These are phyloP conservation scores for Wilcoxina mikolae DNA, from an alignment of 495 filamentous ascomycete genomes.

Conservation along the genomic window DNA sequence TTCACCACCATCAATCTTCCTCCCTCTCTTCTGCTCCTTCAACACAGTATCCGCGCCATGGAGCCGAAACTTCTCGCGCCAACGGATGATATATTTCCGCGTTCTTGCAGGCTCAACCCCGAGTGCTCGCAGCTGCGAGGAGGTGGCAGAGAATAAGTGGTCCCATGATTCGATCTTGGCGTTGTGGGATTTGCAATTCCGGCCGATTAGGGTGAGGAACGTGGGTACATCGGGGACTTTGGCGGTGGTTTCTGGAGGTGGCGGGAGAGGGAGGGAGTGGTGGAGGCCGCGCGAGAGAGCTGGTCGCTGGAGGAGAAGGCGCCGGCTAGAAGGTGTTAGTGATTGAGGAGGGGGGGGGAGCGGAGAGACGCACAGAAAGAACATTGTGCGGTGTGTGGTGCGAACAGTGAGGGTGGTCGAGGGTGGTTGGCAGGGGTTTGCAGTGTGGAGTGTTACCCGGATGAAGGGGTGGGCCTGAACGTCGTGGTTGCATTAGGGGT, in stretches of 20 bases:
- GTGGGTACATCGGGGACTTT: constrained; percentile 76
- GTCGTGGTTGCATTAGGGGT: no score
- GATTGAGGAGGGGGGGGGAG: no score
- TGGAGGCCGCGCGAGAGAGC: constrained; percentile 21
- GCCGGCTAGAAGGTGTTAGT: no score
- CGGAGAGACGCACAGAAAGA: no score
- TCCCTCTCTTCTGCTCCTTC: constrained; percentile 43
- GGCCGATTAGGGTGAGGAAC: constrained; percentile 86
- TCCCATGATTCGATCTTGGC: constrained; percentile 69
- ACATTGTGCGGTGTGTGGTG: no score
- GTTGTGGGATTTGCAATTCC: constrained; percentile 61
- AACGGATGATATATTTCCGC: constrained; percentile 68
- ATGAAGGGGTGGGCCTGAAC: no score
- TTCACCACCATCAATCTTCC: constrained; percentile 94
- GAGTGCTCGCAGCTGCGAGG: constrained; percentile 58
- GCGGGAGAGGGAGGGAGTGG: constrained; percentile 15
- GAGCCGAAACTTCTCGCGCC: constrained; percentile 63
- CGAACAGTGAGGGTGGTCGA: no score
- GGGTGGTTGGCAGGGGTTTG: no score
- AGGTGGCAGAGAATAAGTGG: constrained; percentile 64
- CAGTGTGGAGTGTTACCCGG: no score
- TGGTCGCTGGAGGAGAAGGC: no score
- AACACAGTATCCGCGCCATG: constrained; percentile 13
- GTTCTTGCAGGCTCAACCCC: constrained; percentile 74
- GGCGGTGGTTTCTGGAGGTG: constrained; percentile 45